These are phyloP conservation scores for Podaxis carcinomalis DNA, from an alignment of 768 basidiomycete species.

Conservation along the genomic window DNA sequence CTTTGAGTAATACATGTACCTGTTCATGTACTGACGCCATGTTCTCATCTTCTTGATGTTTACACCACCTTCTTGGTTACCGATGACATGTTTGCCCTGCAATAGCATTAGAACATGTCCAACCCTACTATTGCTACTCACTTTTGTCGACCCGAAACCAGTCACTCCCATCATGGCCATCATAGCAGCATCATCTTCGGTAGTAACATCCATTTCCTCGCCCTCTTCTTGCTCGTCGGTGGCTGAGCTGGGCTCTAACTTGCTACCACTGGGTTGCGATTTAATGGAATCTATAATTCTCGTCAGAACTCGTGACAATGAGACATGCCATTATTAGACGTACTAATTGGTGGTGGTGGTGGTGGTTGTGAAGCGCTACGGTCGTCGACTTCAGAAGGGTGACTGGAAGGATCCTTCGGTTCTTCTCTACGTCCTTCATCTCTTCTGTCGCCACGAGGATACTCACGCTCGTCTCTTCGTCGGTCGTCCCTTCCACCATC, in stretches of 20 bases:
- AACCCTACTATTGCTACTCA: constrained; percentile 23
- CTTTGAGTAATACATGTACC: constrained; percentile 32
- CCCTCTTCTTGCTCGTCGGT: constrained; percentile 36
- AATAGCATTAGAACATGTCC: background rate
- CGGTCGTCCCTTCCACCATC: constrained; percentile 37
- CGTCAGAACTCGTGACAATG: no score
- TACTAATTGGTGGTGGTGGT: background rate
- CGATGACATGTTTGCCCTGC: constrained; percentile 75
- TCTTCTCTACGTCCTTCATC: constrained; percentile 28
- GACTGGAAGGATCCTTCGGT: constrained; percentile 31
- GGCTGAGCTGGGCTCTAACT: constrained; percentile 38
- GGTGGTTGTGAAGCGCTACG: constrained; percentile 18
- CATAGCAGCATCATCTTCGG: constrained; percentile 75
- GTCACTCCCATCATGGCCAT: constrained; percentile 86
- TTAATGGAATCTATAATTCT: background rate
- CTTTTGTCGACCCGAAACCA: constrained; percentile 91
- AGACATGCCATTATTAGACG: background rate
- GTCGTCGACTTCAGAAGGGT: constrained; percentile 30
- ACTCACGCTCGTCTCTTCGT: constrained; percentile 28
- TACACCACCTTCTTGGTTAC: constrained; percentile 72
- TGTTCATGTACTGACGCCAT: constrained; percentile 99
- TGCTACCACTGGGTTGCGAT: constrained; percentile 14
- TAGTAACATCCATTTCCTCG: constrained; percentile 49
- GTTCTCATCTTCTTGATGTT: constrained; percentile 80
- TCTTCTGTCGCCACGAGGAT: constrained; percentile 25